Base-by-base conservation (phyloP, 768 basidiomycete species). In the Mycena amicta region DNA sequence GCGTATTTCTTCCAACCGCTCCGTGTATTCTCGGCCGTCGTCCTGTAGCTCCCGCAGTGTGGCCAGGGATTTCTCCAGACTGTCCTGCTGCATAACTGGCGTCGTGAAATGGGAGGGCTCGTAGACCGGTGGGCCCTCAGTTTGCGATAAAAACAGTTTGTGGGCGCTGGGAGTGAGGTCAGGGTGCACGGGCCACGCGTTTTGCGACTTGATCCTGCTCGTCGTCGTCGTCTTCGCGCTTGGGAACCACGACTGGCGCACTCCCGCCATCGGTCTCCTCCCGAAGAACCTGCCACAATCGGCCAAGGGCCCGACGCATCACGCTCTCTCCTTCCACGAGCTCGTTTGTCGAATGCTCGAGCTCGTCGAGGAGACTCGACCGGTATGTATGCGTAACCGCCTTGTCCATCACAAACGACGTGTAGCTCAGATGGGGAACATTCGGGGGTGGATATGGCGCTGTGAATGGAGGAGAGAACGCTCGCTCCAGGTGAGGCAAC, bases 401-500 rank as follows among this genome's bases (percentile, higher is more conserved):
- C 61, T 88, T 90, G 70, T 94, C 92, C 80, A 93, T 82, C 15
- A 95, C 91, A 65, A 92, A 91, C 0, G 92, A 90, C 20, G 91
- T 82, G 72, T 90, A 93, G 60, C 82, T 88, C 58, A 86, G 79
- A 67, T 93, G 91, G 50, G 88, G 83, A 11, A 79, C 71, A 23
- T 79, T 79, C 25, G 90, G 90, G 22, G 83, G 77, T 23, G 87
- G 84, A 67, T 93, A 93, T 2, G 92, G 91, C 0, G 91, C 84
- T 23, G 81, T 77, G 26, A 91, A 80, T 8, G 93, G 91, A 4
- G 93, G 92, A 0, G 90, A 89, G 20, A 81, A 78, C 12, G 89
- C 88, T 5, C 89, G 86, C 41, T 85, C 83, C 33, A 95, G 74
- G 72, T 95, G 92, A 23, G 92, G 84, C 18, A 94, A 79, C 22